Evolutionary conservation across 495 filamentous ascomycete genomes (phyloP), one percentile per base, ranked within the genome.

Genomic region (Cercophora scortea): DNA sequence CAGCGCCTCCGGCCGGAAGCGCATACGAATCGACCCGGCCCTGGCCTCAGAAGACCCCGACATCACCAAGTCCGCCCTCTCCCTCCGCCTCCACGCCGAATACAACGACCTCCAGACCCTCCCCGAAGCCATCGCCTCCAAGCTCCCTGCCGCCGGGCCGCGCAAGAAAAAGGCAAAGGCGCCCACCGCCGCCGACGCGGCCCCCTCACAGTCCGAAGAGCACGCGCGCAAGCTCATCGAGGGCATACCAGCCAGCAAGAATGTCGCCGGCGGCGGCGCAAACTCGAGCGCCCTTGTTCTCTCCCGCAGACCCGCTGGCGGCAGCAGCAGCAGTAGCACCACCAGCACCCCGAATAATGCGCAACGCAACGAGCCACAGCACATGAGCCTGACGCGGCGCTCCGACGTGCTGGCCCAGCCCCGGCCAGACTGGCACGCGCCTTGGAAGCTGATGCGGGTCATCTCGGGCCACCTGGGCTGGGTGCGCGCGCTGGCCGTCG

Each of bases 371-470:
- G 61, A 66, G 47, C 56, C 58, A 11, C 56, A 61, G 49, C 41
- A 61, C 15, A 52, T 55, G 66, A 86, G 80, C 58, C 71, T 91
- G 54, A 77, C 86, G 45, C 76, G 83, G 50, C 78, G 82, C 49
- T 80, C 87, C 38, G 84, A 81, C 34, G 77, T 80, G 34, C 76
- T 86, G 15, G 76, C 84, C 58, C 90, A 92, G 62, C 71, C 84
- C 53, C 85, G 81, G 58, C 94, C 94, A 10, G 83, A 93, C 41
- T 99, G 94, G 94, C 92, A 97, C 64, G 78, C 92, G 46, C 94
- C 94, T 32, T 97, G 94, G 94, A 96, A 97, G 79, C 81, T 97
- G 55, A 90, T 95, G 86, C 80, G 94, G 49, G 93, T 99, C 50
- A 95, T 99, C 51, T 95, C 89, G 8, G 94, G 94, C 32, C 94